These are phyloP conservation scores for Penicillium psychrofluorescens DNA, from an alignment of 495 filamentous ascomycete genomes.

Conservation along the genomic window DNA sequence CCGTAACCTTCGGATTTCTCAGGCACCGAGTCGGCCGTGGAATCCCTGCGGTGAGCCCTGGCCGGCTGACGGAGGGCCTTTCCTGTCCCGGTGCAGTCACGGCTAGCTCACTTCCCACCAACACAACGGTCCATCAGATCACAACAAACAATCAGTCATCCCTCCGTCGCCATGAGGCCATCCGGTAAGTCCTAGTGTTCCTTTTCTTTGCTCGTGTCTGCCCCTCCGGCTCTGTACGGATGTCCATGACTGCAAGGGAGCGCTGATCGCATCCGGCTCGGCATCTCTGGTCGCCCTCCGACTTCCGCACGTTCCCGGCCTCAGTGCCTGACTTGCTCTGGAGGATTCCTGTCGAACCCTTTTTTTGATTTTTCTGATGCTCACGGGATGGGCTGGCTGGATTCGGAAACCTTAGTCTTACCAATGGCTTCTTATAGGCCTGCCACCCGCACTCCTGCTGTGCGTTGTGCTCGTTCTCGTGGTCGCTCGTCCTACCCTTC, in stretches of 20 bases:
- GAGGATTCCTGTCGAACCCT: constrained; percentile 10
- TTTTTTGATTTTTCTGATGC: constrained; percentile 4
- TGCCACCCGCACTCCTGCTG: constrained; percentile 6
- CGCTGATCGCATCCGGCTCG: constrained; percentile 10
- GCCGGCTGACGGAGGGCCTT: no score
- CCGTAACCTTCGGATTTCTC: no score
- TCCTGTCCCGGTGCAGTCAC: no score
- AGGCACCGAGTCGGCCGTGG: no score
- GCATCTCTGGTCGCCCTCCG: constrained; percentile 4
- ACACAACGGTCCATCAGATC: no score
- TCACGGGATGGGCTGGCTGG: constrained; percentile 12
- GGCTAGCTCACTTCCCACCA: no score
- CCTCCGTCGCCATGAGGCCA: no score
- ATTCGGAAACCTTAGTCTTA: constrained; percentile 20
- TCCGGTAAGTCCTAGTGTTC: constrained; percentile 4
- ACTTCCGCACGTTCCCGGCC: constrained; percentile 24
- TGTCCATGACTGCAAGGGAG: not conserved
- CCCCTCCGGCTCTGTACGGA: constrained; percentile 7
- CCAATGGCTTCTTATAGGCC: constrained; percentile 11
- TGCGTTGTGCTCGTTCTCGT: constrained; percentile 8
- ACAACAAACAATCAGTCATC: no score
- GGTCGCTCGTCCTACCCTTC: constrained; percentile 9
- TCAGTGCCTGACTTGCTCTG: not conserved
- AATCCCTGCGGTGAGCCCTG: no score
- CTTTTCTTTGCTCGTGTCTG: constrained; percentile 10